Percentiles rank a stretch among this genome's conserved stretches.
Evolutionary conservation across 139 green algal genomes (phyloP).

Genomic region (Parachlorella kessleri): DNA sequence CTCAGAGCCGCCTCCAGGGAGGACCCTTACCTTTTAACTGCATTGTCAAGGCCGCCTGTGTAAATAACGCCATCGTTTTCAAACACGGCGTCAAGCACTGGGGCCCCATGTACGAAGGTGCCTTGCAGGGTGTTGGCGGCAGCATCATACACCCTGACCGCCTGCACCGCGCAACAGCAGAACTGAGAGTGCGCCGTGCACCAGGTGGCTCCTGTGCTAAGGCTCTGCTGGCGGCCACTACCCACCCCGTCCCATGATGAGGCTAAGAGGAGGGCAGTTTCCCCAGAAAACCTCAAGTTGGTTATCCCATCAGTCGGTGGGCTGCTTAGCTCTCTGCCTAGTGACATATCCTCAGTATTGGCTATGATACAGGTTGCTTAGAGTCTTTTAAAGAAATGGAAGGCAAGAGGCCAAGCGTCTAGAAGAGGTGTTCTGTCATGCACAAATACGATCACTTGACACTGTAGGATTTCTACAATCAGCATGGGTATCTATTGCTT

Average conservation of each 20-base stretch:
- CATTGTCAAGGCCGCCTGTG: slow-evolving; percentile 58
- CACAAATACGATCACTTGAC: too few relatives aligned
- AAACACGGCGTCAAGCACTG: slow-evolving; percentile 77
- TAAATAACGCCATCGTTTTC: slow-evolving; percentile 59
- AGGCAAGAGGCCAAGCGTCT: too few relatives aligned
- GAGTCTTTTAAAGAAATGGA: too few relatives aligned
- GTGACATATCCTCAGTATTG: slow-evolving; percentile 20
- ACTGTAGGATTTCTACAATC: too few relatives aligned
- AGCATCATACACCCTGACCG: slow-evolving; percentile 71
- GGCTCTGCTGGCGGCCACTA: too few relatives aligned
- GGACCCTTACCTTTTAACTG: slow-evolving; percentile 58
- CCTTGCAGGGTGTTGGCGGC: slow-evolving; percentile 26
- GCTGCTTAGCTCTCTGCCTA: slow-evolving; percentile 37
- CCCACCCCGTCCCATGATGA: slow-evolving; percentile 80
- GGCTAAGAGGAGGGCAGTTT: slow-evolving; percentile 59
- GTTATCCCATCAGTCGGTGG: slow-evolving; percentile 75
- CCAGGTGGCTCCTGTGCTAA: too few relatives aligned
- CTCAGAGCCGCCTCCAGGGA: too few relatives aligned
- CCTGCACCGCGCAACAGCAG: slow-evolving; percentile 52
- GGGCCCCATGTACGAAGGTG: slow-evolving; percentile 51
- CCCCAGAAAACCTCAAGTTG: slow-evolving; percentile 54
- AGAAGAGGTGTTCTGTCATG: too few relatives aligned
- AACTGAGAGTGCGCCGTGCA: background rate
- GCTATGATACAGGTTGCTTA: too few relatives aligned
- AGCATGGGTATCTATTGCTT: too few relatives aligned